Conservation (phyloP, 768 basidiomycete species). For the Boletus eberwhitei region DNA sequence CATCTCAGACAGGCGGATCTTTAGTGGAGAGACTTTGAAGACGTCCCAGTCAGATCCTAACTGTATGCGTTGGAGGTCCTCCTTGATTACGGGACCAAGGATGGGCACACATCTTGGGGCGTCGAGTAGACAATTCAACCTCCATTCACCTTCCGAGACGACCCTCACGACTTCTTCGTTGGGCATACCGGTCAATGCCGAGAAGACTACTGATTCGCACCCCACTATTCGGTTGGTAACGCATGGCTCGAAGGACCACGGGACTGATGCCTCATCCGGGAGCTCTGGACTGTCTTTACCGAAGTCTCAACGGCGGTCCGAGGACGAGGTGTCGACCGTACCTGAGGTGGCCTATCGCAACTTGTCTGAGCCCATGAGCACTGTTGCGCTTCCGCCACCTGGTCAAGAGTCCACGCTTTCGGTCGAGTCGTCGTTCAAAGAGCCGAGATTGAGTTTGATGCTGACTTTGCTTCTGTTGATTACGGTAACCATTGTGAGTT, state of each 20-base stretch:
- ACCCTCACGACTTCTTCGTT: conserved; percentile 20
- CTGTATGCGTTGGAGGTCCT: conserved; percentile 14
- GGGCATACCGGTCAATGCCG: background rate
- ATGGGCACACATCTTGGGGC: conserved; percentile 3
- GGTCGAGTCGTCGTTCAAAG: conserved; percentile 33
- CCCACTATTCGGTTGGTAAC: conserved; percentile 28
- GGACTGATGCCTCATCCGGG: background rate
- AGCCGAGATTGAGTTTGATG: conserved; percentile 56
- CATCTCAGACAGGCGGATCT: conserved; percentile 22
- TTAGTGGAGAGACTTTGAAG: conserved; percentile 24
- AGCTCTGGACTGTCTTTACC: conserved; percentile 8
- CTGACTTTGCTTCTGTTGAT: conserved; percentile 55
- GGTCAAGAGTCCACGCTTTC: conserved; percentile 14
- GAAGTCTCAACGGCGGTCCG: conserved; percentile 9
- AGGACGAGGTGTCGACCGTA: conserved; percentile 12
- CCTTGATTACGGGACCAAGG: conserved; percentile 11
- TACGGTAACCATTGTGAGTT: conserved; percentile 59
- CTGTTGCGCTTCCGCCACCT: conserved; percentile 14
- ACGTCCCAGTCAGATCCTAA: conserved; percentile 20
- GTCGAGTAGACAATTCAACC: conserved; percentile 6
- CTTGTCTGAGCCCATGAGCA: conserved; percentile 10
- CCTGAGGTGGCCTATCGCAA: background rate
- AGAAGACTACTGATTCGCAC: conserved; percentile 9
- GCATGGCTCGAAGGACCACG: conserved; percentile 4
- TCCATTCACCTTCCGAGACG: conserved; percentile 27